phyloP scores from a whole-genome alignment of 306 rosid genomes.

The Benincasa hispida region DNA sequence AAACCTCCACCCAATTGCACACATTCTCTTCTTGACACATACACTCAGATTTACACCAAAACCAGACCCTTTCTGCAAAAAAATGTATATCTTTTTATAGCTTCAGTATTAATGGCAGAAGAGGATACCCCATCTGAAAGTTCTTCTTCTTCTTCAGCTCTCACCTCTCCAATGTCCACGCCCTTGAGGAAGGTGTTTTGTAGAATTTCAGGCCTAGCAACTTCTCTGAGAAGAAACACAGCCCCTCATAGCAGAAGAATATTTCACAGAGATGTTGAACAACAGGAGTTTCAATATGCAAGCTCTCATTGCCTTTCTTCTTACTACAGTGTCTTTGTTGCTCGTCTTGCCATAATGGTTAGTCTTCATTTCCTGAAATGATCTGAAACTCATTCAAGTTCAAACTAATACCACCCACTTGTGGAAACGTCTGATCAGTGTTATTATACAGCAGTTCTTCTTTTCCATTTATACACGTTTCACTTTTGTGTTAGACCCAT shows the following conservation, averaged over 20 bases:
- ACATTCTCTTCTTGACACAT: constrained; percentile 20
- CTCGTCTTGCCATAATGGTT: constrained; percentile 95
- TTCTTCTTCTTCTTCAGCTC: constrained; percentile 27
- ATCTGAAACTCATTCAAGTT: neutral
- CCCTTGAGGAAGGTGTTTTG: constrained; percentile 30
- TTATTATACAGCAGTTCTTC: neutral
- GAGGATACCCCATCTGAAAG: constrained; percentile 22
- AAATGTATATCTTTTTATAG: constrained; percentile 6
- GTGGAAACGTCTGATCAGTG: neutral
- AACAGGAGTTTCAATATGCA: constrained; percentile 69
- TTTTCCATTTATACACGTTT: neutral
- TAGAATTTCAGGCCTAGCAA: constrained; percentile 32
- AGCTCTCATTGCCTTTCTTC: constrained; percentile 70
- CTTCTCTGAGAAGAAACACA: constrained; percentile 31
- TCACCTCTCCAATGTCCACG: constrained; percentile 31
- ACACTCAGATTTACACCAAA: constrained; percentile 8
- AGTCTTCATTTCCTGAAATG: constrained; percentile 11
- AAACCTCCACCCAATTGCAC: constrained; percentile 15
- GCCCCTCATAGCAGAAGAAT: constrained; percentile 40
- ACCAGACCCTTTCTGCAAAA: neutral
- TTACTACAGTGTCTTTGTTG: constrained; percentile 91
- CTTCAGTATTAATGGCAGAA: constrained; percentile 18
- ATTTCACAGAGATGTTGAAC: constrained; percentile 76
- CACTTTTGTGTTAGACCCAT: neutral
- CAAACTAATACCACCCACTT: neutral